Conservation (phyloP, 306 rosid genomes). For the Quillaja saponaria region DNA sequence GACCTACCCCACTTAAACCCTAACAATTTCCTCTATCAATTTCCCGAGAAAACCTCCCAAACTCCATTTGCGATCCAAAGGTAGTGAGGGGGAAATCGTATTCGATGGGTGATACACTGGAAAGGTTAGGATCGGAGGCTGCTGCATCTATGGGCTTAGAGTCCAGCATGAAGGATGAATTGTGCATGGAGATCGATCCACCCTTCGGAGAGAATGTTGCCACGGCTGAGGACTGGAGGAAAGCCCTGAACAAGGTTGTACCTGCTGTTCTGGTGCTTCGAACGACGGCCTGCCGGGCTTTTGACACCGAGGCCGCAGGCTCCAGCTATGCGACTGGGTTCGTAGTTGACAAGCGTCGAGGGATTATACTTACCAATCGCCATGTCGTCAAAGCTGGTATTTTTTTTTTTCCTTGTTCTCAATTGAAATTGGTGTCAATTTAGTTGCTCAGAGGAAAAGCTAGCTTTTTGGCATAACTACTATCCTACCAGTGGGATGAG, state of each 20-base stretch:
- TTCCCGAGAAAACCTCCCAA: constrained; percentile 10
- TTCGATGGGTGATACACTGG: constrained; percentile 63
- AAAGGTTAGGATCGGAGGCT: constrained; percentile 59
- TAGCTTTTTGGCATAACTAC: neutral
- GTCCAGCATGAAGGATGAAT: constrained; percentile 50
- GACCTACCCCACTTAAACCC: neutral
- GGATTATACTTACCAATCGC: constrained; percentile 92
- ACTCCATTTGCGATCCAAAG: neutral
- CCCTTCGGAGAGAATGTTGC: constrained; percentile 64
- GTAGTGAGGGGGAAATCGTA: neutral
- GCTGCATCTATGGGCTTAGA: constrained; percentile 33
- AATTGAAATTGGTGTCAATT: neutral
- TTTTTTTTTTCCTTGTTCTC: neutral
- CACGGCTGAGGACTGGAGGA: constrained; percentile 91
- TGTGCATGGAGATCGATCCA: constrained; percentile 87
- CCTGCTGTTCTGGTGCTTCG: constrained; percentile 90
- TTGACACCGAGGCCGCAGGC: constrained; percentile 91
- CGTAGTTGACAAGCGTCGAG: constrained; percentile 87
- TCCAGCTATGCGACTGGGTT: constrained; percentile 91
- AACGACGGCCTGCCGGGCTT: constrained; percentile 80
- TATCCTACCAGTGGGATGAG: neutral
- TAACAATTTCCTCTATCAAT: neutral
- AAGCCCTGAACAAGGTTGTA: constrained; percentile 74
- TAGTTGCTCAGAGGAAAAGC: neutral
- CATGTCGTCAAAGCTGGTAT: constrained; percentile 95